A percentile compares a stretch with the other conserved stretches of the same genome.
phyloP scores from a whole-genome alignment of 305 asterid species.

The Fraxinus dipetala region DNA sequence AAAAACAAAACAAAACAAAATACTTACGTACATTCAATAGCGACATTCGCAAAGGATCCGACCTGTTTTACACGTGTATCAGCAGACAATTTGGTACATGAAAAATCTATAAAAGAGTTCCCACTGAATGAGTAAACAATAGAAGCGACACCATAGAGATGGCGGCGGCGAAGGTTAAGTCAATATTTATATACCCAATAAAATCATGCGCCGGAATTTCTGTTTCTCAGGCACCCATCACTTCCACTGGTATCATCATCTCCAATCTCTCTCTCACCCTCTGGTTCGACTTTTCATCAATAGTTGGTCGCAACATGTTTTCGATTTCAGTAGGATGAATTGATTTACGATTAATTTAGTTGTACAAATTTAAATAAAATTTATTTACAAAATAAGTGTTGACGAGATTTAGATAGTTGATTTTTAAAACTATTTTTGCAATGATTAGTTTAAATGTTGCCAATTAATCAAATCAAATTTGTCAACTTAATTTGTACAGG shows the following conservation, averaged over 20 bases:
- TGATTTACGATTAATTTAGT: too few relatives aligned
- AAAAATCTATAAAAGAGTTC: not conserved
- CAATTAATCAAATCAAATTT: too few relatives aligned
- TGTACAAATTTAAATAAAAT: too few relatives aligned
- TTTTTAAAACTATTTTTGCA: too few relatives aligned
- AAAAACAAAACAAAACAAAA: not conserved
- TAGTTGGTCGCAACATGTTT: not conserved
- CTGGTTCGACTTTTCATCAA: not conserved
- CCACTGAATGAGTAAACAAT: not conserved
- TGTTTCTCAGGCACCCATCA: conserved; percentile 52
- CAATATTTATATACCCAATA: conserved; percentile 65
- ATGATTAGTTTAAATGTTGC: too few relatives aligned
- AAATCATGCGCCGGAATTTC: conserved; percentile 82
- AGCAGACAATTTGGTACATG: not conserved
- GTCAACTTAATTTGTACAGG: too few relatives aligned
- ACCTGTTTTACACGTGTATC: not conserved
- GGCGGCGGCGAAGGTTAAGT: conserved; percentile 42
- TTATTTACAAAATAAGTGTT: too few relatives aligned
- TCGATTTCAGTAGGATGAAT: not conserved
- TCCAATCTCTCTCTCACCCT: not conserved
- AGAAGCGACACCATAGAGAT: conserved; percentile 10
- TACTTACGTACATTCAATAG: not conserved
- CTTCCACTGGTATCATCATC: conserved; percentile 52
- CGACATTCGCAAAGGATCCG: not conserved
- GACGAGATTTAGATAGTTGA: too few relatives aligned